Percentiles rank a stretch among this genome's conserved stretches.
Conservation (phyloP, 208 protist species). For the Tritrichomonas foetus region DNA sequence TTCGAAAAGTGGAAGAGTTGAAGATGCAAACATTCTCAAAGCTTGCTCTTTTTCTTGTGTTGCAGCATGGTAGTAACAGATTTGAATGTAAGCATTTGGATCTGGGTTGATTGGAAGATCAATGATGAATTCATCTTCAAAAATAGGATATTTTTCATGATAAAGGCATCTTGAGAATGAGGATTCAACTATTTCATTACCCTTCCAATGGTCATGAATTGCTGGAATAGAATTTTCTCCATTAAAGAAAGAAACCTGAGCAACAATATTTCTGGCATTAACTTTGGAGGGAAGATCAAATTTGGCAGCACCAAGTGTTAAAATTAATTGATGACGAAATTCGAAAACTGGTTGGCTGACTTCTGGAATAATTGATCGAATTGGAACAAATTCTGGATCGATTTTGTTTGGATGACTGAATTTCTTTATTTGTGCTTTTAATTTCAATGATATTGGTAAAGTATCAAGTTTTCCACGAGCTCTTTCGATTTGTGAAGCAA, state of each 20-base stretch:
- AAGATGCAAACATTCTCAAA: not conserved
- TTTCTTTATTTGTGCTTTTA: not conserved
- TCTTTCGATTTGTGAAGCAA: not conserved
- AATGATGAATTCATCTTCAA: conserved; percentile 30
- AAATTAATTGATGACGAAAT: not conserved
- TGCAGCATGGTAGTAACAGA: not conserved
- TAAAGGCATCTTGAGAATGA: not conserved
- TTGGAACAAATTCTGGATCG: not conserved
- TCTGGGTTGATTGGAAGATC: not conserved
- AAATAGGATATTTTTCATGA: not conserved
- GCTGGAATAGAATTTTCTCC: not conserved
- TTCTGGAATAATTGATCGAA: not conserved
- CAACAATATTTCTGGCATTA: not conserved
- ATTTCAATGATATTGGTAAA: not conserved
- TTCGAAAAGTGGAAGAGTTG: not conserved
- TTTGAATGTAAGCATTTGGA: not conserved
- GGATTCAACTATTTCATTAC: not conserved
- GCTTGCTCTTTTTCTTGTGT: conserved; percentile 7
- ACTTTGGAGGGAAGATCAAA: not conserved
- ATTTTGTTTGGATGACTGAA: not conserved
- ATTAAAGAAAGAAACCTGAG: not conserved
- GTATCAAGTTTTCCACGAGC: not conserved
- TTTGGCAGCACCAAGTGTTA: not conserved
- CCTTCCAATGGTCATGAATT: not conserved
- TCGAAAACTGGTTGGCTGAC: not conserved